A percentile compares a stretch with the other conserved stretches of the same genome.
Evolutionary conservation across 2,329 filamentous ascomycete genomes (phyloP).

Genomic region (Thelonectria olida): DNA sequence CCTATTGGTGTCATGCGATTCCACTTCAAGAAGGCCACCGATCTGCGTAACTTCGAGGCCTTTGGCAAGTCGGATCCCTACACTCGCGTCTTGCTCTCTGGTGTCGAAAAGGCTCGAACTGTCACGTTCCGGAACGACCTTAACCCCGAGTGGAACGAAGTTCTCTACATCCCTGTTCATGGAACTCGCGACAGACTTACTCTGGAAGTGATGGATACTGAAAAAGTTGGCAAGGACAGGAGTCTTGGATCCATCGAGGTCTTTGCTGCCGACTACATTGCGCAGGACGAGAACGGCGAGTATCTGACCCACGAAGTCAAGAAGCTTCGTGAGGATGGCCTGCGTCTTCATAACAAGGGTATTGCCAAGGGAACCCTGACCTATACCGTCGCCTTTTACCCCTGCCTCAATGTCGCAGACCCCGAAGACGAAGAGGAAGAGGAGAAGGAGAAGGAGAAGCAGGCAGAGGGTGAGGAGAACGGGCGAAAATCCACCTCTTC

Average conservation of each 20-base stretch:
- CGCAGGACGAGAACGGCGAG: conserved; percentile 80
- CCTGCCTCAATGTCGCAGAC: conserved; percentile 86
- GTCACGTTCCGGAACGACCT: conserved; percentile 97
- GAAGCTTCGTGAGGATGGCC: conserved; percentile 68
- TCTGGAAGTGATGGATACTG: conserved; percentile 96
- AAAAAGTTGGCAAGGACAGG: conserved; percentile 90
- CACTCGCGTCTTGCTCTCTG: conserved; percentile 85
- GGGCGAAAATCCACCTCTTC: conserved; percentile 3
- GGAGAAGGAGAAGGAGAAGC: conserved; percentile 43
- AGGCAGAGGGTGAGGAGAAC: conserved; percentile 20
- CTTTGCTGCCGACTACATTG: conserved; percentile 79
- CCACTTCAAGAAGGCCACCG: conserved; percentile 84
- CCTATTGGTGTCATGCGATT: conserved; percentile 96
- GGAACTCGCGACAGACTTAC: conserved; percentile 83
- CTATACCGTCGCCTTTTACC: conserved; percentile 90
- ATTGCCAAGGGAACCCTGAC: conserved; percentile 81
- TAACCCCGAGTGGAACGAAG: conserved; percentile 94
- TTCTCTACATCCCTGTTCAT: conserved; percentile 93
- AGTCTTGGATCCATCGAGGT: conserved; percentile 85
- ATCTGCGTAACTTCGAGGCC: conserved; percentile 91
- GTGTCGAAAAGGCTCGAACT: conserved; percentile 88
- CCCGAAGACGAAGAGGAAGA: conserved; percentile 83
- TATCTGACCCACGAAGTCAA: conserved; percentile 84
- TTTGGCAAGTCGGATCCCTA: conserved; percentile 98
- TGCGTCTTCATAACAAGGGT: conserved; percentile 78